These are phyloP conservation scores for Macrophomina tecta DNA, from an alignment of 2,329 filamentous ascomycete genomes.

Conservation along the genomic window DNA sequence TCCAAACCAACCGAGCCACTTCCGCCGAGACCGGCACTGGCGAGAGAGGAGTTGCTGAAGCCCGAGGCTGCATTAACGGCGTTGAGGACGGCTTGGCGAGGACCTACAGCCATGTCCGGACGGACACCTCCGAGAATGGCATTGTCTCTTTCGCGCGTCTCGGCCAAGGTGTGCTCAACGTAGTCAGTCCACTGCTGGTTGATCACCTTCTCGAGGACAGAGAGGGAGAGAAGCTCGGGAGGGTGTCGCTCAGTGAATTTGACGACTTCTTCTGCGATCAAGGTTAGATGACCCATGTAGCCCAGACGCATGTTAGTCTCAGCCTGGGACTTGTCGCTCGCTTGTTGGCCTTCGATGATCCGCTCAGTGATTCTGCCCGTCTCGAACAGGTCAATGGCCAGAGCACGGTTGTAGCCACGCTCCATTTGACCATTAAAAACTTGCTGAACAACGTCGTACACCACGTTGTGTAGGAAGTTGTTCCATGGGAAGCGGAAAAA, in stretches of 20 bases:
- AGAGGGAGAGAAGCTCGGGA: conserved; percentile 81
- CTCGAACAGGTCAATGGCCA: conserved; percentile 93
- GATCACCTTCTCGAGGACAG: conserved; percentile 86
- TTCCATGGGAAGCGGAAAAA: conserved; percentile 99
- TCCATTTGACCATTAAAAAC: conserved; percentile 99
- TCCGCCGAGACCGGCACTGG: conserved; percentile 81
- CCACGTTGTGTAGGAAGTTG: conserved; percentile 98
- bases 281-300: conserved; percentile 97
- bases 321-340: conserved; percentile 83
- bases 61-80: conserved; percentile 63
- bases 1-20: conserved; percentile 60
- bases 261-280: conserved; percentile 97
- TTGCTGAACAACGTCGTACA: conserved; percentile 98
- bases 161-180: conserved; percentile 88
- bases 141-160: conserved; percentile 94
- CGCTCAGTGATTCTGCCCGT: conserved; percentile 86
- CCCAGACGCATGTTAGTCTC: conserved; percentile 89
- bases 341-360: conserved; percentile 88
- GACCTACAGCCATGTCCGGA: conserved; percentile 85
- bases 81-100: conserved; percentile 71
- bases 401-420: conserved; percentile 84
- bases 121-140: conserved; percentile 96
- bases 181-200: conserved; percentile 92
- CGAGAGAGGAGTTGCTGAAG: conserved; percentile 69
- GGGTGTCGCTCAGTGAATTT: conserved; percentile 97